Percentiles rank a stretch among this genome's conserved stretches.
Evolutionary conservation across 805 yeast genomes (phyloP).

Genomic region (Sugiyamaella valdiviana): DNA sequence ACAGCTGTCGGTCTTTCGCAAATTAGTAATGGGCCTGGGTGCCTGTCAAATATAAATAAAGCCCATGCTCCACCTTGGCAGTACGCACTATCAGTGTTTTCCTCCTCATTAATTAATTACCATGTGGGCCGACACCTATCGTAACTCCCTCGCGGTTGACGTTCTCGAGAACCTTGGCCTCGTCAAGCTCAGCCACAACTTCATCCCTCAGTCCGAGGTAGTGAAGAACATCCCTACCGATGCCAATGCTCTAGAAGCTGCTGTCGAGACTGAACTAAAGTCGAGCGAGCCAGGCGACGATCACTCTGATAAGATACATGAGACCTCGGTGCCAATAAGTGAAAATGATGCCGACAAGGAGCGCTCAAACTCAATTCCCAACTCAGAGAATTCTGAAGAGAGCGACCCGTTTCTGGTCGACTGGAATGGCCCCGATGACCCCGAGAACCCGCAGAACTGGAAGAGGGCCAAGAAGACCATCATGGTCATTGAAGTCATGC

Average conservation of each 20-base stretch:
- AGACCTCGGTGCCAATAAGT: not conserved
- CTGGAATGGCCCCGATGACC: constrained; percentile 31
- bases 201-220: constrained; percentile 7
- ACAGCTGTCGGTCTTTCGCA: too few species aligned
- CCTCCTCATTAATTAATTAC: too few species aligned
- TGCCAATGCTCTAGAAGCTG: not conserved
- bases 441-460: constrained; percentile 52
- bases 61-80: too few species aligned
- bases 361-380: not conserved
- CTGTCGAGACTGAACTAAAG: not conserved
- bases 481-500: constrained; percentile 36
- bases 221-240: not conserved
- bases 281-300: not conserved
- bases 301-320: not conserved
- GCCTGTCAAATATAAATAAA: not conserved
- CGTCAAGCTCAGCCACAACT: constrained; percentile 9
- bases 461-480: constrained; percentile 36
- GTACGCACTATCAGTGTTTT: too few species aligned
- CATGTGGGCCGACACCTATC: constrained; percentile 9
- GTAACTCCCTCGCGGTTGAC: constrained; percentile 14
- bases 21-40: too few species aligned
- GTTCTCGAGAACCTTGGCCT: constrained; percentile 11
- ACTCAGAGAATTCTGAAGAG: not conserved
- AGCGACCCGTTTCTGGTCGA: constrained; percentile 24
- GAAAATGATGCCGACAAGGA: not conserved